Percentiles rank a stretch among this genome's conserved stretches.
Evolutionary conservation across 768 basidiomycete genomes (phyloP).

Genomic region (Glaciozyma martinii): DNA sequence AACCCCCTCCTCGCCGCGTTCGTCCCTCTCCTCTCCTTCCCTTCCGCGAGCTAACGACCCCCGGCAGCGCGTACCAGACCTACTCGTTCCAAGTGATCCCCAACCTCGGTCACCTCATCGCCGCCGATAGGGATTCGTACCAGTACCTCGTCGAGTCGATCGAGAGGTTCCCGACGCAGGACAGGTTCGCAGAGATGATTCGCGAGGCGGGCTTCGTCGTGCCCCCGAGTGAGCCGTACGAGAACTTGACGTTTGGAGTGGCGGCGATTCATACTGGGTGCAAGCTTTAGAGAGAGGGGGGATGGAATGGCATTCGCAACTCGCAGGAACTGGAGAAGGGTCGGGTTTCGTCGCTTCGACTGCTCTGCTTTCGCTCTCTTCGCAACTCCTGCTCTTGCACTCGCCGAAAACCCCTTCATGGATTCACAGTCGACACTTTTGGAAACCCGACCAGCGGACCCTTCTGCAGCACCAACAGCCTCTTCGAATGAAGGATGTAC

Average conservation of each 20-base stretch:
- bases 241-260: slow-evolving; percentile 76
- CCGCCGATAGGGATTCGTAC: slow-evolving; percentile 87
- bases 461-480: slow-evolving; percentile 33
- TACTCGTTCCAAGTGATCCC: slow-evolving; percentile 96
- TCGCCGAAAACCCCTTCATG: background rate
- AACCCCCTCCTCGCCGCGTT: slow-evolving; percentile 80
- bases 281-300: slow-evolving; percentile 42
- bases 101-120: slow-evolving; percentile 88
- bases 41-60: background rate
- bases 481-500: slow-evolving; percentile 33
- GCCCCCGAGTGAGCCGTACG: slow-evolving; percentile 46
- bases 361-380: background rate
- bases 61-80: slow-evolving; percentile 70
- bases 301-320: too few relatives aligned
- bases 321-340: background rate
- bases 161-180: slow-evolving; percentile 74
- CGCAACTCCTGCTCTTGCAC: background rate
- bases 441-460: slow-evolving; percentile 32
- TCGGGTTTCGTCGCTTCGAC: background rate
- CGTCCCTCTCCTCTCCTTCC: slow-evolving; percentile 39
- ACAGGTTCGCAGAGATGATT: slow-evolving; percentile 82
- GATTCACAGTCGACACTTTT: slow-evolving; percentile 18
- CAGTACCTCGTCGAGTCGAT: slow-evolving; percentile 43
- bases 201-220: slow-evolving; percentile 63
- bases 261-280: slow-evolving; percentile 77